Base-by-base conservation (phyloP, 1,284 basidiomycete species). In the Pseudozyma tsukubaensis region DNA sequence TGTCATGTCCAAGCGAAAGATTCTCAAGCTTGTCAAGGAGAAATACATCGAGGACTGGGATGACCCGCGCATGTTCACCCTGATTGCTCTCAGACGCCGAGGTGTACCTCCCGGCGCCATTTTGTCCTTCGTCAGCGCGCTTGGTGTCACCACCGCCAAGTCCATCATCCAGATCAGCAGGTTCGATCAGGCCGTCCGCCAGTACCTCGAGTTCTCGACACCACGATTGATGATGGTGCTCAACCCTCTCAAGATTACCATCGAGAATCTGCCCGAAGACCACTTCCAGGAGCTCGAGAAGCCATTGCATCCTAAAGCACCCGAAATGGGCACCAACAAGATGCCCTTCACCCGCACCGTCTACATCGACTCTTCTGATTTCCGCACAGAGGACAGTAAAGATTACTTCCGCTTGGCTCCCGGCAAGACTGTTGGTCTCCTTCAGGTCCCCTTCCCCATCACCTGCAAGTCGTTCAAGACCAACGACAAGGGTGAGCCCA, bases 341-440 rank as follows among this genome's bases (percentile, higher is more conserved):
- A 90, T 97, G 51, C 93, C 94, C 4, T 94, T 98, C 86, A 93
- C 95, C 13, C 90, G 91, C 48, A 91, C 90, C 16, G 88, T 99
- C 61, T 99, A 93, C 86, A 98, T 99, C 81, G 96, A 99, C 75
- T 87, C 88, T 32, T 93, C 96, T 67, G 97, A 99, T 86, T 99
- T 99, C 89, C 89, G 96, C 56, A 86, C 91, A 32, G 89, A 92
- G 78, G 95, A 97, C 82, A 93, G 93, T 18, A 91, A 92, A 74
- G 96, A 99, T 85, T 99, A 97, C 87, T 99, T 97, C 90, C 91
- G 97, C 21, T 90, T 99, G 44, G 94, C 95, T 3, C 97, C 97
- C 3, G 94, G 94, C 47, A 97, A 97, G 87, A 94, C 93, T 0
- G 96, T 99, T 45, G 97, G 97, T 29, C 87, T 99, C 35, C 95